Conservation (phyloP, 148 eudicot species). For the Rhododendron molle region DNA sequence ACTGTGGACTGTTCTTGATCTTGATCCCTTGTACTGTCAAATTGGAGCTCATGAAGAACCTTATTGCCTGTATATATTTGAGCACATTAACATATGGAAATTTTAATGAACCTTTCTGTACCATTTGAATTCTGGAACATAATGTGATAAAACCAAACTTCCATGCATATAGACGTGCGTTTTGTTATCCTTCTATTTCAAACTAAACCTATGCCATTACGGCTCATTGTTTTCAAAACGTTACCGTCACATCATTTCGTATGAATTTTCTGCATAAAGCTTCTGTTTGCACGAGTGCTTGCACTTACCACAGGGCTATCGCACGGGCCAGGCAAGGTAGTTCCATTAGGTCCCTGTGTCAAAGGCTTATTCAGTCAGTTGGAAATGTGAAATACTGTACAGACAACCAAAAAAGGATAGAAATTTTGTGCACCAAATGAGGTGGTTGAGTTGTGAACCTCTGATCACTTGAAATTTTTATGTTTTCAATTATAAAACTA, state of each 20-base stretch:
- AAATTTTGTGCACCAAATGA: neutral
- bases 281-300: neutral
- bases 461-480: neutral
- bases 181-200: neutral
- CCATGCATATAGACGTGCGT: neutral
- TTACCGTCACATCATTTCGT: neutral
- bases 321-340: conserved; percentile 66
- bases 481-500: neutral
- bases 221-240: neutral
- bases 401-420: neutral
- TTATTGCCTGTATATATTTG: conserved; percentile 61
- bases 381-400: neutral
- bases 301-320: conserved; percentile 91
- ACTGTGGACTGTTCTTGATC: conserved; percentile 77
- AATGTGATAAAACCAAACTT: neutral
- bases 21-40: conserved; percentile 56
- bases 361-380: conserved; percentile 1
- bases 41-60: conserved; percentile 63
- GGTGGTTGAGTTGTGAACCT: neutral
- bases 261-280: neutral
- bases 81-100: neutral
- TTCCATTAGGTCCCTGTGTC: conserved; percentile 65
- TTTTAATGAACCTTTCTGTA: neutral
- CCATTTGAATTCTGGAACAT: neutral
- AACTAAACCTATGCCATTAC: neutral